Base-by-base conservation (phyloP, 495 filamentous ascomycete genomes). In the Penicillium riverlandense region DNA sequence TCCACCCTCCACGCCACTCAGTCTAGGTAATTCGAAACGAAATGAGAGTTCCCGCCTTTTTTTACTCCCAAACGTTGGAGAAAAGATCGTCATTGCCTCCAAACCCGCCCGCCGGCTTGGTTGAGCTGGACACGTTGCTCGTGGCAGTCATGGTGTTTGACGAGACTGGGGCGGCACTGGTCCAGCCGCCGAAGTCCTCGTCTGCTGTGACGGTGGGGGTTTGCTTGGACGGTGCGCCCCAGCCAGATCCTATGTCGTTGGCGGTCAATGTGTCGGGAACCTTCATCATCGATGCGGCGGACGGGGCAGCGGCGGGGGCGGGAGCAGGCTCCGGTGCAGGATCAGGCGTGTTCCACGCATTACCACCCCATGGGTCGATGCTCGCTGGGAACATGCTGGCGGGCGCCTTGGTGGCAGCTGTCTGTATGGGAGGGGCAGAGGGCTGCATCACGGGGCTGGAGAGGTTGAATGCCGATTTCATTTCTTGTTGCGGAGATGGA, bases 141-240 rank as follows among this genome's bases (percentile, higher is more conserved):
- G 49, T 57, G 43, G 53, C 61, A 12, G 55, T 46, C 7, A 49
- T 53, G 29, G 52, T 58, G n/a, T 73, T 70, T 40, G 73, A 71
- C 22, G 65, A 61, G 28, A 66, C 63, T 7, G 77, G 71, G 16
- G 74, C 72, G 37, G 83, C 80, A 65, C 85, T 89, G 36, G 83
- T 84, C 90, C 90, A 96, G 15, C 89, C 89, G 11, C 90, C 90
- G 67, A 95, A 96, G 53, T 96, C 90, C 63, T 96, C 90, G 58
- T 96, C 90, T 0, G 79, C 80, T 28, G 79, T 75, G 2, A 92
- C 83, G 49, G 82, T 82, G 9, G 85, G 80, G 8, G 69, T 58
- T 0, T 67, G 60, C 48, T 72, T 70, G 15, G 77, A 61, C 4
- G 63, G 41, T 1, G 55, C 60, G 11, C 77, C 79, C 80, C 80